Evolutionary conservation across 2,329 filamentous ascomycete genomes (phyloP), one percentile per base, ranked within the genome.

Genomic region (Ceratocystis diversiconidia): DNA sequence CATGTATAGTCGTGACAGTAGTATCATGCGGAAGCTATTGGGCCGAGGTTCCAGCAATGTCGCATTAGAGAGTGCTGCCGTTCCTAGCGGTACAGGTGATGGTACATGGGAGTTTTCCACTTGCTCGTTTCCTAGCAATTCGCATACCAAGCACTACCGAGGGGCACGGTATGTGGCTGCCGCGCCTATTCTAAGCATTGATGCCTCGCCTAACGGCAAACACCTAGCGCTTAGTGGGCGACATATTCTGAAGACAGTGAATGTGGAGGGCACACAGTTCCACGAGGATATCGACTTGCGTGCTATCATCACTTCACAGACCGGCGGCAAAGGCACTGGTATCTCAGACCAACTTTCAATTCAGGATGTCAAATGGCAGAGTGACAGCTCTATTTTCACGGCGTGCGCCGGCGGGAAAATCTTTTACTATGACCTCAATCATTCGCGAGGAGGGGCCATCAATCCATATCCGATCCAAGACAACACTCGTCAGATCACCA

Each of bases 371-470:
- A 84, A 82, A 71, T 84, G 84, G 79, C 77, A 80, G 36, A 77
- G 75, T 66, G 77, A 79, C 68, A 78, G 79, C 15, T 80, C 78
- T 46, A 79, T 86, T 64, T 83, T 85, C 69, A 86, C 84, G 0
- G 84, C 84, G 2, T 85, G 83, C 71, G 80, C 81, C 62, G 84
- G 81, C 68, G 84, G 84, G 70, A 83, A 83, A 72, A 85, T 87
- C 69, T 85, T 85, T 68, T 77, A 82, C 67, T 87, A 87, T 70
- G 83, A 87, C 72, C 72, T 86, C 19, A 76, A 76, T 50, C 79
- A 80, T 22, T 70, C 82, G 8, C 77, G 79, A 1, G 71, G 76
- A 1, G 77, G 76, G 2, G 74, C 74, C 5, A 73, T 75, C 2
- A 73, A 78, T 12, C 80, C 79, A 43, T 78, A 85, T 43, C 80